A percentile compares a stretch with the other conserved stretches of the same genome.
Conservation (phyloP, 352 stramenopile genomes). For the Globisporangium nagaii region DNA sequence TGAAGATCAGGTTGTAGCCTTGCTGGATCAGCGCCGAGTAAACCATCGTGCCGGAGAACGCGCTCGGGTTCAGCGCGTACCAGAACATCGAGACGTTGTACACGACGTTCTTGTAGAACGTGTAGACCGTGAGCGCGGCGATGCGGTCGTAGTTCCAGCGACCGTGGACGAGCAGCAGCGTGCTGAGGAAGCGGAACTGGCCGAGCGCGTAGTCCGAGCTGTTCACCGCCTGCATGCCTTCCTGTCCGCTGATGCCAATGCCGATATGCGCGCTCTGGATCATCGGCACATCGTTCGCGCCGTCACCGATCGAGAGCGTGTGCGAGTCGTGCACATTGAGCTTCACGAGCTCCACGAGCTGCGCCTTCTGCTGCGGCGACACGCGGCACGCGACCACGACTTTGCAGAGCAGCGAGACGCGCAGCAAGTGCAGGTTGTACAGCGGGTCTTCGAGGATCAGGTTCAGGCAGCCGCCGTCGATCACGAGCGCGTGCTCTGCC, state of each 20-base stretch:
- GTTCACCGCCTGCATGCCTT: constrained; percentile 95
- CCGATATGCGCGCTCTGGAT: constrained; percentile 89
- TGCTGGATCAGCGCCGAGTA: constrained; percentile 85
- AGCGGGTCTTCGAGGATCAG: constrained; percentile 65
- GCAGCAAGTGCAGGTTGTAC: constrained; percentile 78
- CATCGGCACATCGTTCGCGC: constrained; percentile 90
- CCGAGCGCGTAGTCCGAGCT: constrained; percentile 80
- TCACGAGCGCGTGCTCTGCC: constrained; percentile 87
- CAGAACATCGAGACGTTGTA: constrained; percentile 91
- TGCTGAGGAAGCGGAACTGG: constrained; percentile 77
- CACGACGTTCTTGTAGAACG: constrained; percentile 91
- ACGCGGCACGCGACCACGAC: constrained; percentile 98
- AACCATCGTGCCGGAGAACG: constrained; percentile 89
- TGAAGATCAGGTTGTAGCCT: constrained; percentile 96
- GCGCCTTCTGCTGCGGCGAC: constrained; percentile 97
- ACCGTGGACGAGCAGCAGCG: constrained; percentile 73
- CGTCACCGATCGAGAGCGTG: constrained; percentile 89
- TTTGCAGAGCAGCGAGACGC: constrained; percentile 87
- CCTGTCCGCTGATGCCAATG: constrained; percentile 95
- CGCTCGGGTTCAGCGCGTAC: constrained; percentile 81
- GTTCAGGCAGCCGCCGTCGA: constrained; percentile 92
- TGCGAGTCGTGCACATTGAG: constrained; percentile 76
- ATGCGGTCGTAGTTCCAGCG: constrained; percentile 86
- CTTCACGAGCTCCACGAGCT: constrained; percentile 96
- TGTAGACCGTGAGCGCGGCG: constrained; percentile 87